Base-by-base conservation (phyloP, 768 basidiomycete species). In the Rhodotorula sphaerocarpa region DNA sequence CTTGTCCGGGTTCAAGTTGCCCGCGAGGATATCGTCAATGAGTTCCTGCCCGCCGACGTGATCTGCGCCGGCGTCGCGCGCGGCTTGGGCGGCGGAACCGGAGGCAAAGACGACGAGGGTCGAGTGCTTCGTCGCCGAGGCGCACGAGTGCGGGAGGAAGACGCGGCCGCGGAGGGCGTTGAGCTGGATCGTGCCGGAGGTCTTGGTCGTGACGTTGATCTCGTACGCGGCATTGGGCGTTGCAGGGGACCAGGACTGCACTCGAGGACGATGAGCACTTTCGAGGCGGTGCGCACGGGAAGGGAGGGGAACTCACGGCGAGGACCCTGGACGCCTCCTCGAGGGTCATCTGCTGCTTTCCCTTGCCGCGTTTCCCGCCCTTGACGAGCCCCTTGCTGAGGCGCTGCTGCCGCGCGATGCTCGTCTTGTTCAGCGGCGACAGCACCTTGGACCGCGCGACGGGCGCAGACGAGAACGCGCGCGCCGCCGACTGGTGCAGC, bases 71-170 rank as follows among this genome's bases (percentile, higher is more conserved):
- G 89, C 88, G 46, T 79, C 82, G 75, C 81, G 84, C 0, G 95
- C 95, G 31, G 87, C 84, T 25, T 88, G 87, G 23, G 86, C 88
- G 54, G 82, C 79, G 59, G 83, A 79, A 9, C 89, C 89, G 70
- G 90, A 88, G 6, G 91, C 91, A 71, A 97, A 96, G 34, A 93
- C 90, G n/a, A 95, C 80, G 57, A 97, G 84, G 58, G 81, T 84
- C 33, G 50, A 50, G 18, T 30, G 44, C 46, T 66, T 65, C 33
- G 67, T 69, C 3, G 59, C 51, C 1, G 61, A 59, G 43, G 57
- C 48, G 58, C 64, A 65, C 25, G 60, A 63, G 55, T 84, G 79
- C 1, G 91, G 90, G 51, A 96, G 81, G 69, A 82, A 85, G 54
- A 91, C 84, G 66, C 90, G 86, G 5, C 95, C 95, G 73, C 89